Percentiles rank a stretch among this genome's conserved stretches.
These are phyloP conservation scores for Cercospora beticola DNA, from an alignment of 2,329 filamentous ascomycete species.

Conservation along the genomic window DNA sequence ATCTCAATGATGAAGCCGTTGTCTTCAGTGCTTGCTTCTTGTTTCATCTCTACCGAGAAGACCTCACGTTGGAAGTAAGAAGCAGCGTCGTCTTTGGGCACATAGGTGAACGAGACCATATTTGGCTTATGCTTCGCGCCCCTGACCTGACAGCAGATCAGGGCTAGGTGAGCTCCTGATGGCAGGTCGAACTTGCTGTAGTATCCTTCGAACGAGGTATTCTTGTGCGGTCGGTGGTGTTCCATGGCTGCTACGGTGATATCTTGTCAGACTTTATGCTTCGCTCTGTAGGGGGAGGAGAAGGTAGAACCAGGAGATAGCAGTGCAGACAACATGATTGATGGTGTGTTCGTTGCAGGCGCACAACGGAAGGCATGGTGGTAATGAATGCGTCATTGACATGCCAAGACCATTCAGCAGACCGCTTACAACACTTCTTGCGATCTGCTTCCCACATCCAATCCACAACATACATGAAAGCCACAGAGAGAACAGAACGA, in stretches of 20 bases:
- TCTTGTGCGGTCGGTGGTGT: constrained; percentile 44
- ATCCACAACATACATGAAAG: background rate
- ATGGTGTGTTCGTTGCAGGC: background rate
- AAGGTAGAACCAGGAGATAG: background rate
- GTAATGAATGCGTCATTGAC: background rate
- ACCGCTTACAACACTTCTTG: background rate
- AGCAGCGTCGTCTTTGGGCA: constrained; percentile 38
- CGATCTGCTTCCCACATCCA: background rate
- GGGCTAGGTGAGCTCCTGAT: constrained; percentile 47
- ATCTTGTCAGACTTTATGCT: background rate
- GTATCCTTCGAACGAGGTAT: constrained; percentile 50
- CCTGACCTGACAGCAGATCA: constrained; percentile 51
- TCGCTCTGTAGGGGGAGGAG: background rate
- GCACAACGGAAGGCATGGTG: background rate
- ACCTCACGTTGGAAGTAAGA: constrained; percentile 46
- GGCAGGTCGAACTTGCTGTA: constrained; percentile 53
- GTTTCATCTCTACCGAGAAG: constrained; percentile 45
- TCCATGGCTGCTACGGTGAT: constrained; percentile 36
- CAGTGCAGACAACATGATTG: background rate
- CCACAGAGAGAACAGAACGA: background rate
- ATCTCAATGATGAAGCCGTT: constrained; percentile 45
- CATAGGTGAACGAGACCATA: constrained; percentile 53
- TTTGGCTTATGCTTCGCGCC: constrained; percentile 43
- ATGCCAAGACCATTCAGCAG: background rate
- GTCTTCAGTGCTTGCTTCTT: constrained; percentile 29